A percentile compares a stretch with the other conserved stretches of the same genome.
Conservation (phyloP, 495 filamentous ascomycete species). For the Pyrenula aspistea region DNA sequence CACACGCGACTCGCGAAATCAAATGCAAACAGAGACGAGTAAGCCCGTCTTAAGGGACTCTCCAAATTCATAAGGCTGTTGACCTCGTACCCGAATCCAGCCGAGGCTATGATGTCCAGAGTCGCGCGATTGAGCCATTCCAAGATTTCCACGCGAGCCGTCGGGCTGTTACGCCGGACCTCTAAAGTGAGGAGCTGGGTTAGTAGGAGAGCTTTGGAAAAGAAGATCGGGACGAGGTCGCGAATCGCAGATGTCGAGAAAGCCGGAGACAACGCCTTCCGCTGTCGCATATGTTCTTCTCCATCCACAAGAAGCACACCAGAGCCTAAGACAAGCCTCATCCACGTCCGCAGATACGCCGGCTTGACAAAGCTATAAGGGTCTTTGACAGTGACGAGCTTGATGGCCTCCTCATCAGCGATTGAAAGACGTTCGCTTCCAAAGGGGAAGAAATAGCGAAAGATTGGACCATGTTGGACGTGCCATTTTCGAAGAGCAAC, state of each 20-base stretch:
- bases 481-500: slow-evolving; percentile 29
- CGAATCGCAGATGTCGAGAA: slow-evolving; percentile 34
- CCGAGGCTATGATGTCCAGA: slow-evolving; percentile 39
- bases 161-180: slow-evolving; percentile 16
- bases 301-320: slow-evolving; percentile 36
- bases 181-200: slow-evolving; percentile 26
- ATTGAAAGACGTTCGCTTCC: slow-evolving; percentile 29
- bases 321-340: slow-evolving; percentile 34
- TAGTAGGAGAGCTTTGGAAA: slow-evolving; percentile 33
- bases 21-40: slow-evolving; percentile 31
- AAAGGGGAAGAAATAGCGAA: slow-evolving; percentile 33
- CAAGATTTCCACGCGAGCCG: slow-evolving; percentile 24
- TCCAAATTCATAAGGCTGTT: slow-evolving; percentile 27
- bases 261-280: slow-evolving; percentile 31
- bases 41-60: slow-evolving; percentile 28
- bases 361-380: slow-evolving; percentile 43
- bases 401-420: slow-evolving; percentile 29
- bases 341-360: slow-evolving; percentile 33
- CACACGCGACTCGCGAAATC: slow-evolving; percentile 23
- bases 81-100: slow-evolving; percentile 35
- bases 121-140: slow-evolving; percentile 37
- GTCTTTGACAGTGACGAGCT: slow-evolving; percentile 37
- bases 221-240: slow-evolving; percentile 34
- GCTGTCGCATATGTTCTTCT: slow-evolving; percentile 28
- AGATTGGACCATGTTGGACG: slow-evolving; percentile 23